Evolutionary conservation across 2,329 filamentous ascomycete genomes (phyloP).

Genomic region (Geosmithia putterillii): DNA sequence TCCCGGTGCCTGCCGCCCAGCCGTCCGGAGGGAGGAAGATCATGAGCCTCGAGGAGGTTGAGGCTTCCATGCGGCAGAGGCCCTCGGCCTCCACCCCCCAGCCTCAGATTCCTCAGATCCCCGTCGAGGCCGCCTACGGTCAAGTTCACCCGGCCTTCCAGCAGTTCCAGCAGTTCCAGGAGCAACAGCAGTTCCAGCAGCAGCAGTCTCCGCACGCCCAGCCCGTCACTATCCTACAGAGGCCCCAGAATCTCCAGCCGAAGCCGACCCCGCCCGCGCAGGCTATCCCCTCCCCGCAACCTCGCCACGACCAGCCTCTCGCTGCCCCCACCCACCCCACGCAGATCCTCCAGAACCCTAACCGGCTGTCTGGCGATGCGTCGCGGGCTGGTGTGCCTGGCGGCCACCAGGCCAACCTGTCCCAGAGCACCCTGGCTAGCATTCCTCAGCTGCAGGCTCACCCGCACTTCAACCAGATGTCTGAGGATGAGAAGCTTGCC

Average conservation of each 20-base stretch:
- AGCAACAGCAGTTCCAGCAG: slow-evolving; percentile 4
- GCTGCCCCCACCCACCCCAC: slow-evolving; percentile 43
- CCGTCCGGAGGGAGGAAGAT: slow-evolving; percentile 51
- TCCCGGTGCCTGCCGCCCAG: slow-evolving; percentile 13
- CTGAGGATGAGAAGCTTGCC: slow-evolving; percentile 71
- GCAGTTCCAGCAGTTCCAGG: slow-evolving; percentile 7
- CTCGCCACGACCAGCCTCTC: slow-evolving; percentile 21
- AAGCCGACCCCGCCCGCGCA: slow-evolving; percentile 20
- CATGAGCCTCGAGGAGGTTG: slow-evolving; percentile 93
- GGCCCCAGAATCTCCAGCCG: slow-evolving; percentile 30
- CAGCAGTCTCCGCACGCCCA: slow-evolving; percentile 35
- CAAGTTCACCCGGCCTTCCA: slow-evolving; percentile 11
- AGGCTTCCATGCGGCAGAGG: slow-evolving; percentile 72
- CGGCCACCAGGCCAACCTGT: slow-evolving; percentile 27
- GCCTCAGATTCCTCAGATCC: slow-evolving; percentile 13
- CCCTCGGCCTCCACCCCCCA: slow-evolving; percentile 19
- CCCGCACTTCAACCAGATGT: slow-evolving; percentile 51
- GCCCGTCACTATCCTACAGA: slow-evolving; percentile 42
- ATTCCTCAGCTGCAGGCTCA: slow-evolving; percentile 20
- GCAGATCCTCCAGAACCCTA: slow-evolving; percentile 72
- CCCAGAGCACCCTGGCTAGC: slow-evolving; percentile 36
- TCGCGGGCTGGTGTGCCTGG: slow-evolving; percentile 17
- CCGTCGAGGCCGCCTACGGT: slow-evolving; percentile 6
- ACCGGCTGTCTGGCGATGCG: slow-evolving; percentile 43
- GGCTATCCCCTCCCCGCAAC: slow-evolving; percentile 8